Base-by-base conservation (phyloP, 768 basidiomycete genomes). In the Mrakia blollopis region DNA sequence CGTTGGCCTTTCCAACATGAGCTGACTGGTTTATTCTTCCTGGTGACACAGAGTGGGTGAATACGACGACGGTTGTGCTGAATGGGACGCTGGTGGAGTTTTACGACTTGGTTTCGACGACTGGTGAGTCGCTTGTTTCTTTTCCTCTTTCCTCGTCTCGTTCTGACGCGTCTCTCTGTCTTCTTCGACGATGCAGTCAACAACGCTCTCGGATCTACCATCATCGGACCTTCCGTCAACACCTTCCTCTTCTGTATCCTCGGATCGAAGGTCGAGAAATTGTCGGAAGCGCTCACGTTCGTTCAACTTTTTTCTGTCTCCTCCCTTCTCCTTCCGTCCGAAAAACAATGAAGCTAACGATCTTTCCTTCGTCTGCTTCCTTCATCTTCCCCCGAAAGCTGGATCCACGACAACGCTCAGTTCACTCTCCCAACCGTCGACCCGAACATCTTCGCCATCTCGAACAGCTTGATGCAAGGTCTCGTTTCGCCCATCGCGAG, bases 231-330 rank as follows among this genome's bases (percentile, higher is more conserved):
- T 3, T 93, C 94, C 0, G 88, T 92, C 16, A 91, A 92, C 80
- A 93, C 92, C 72, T 97, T 98, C 81, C 85, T 97, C 81, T 88
- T 86, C 81, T 98, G 96, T 82, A 87, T 98, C 81, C 88, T 98
- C 80, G 96, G 96, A n/a, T 87, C 88, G 78, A 98, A 98, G 83
- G 90, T 98, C 81, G 93, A 95, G 84, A 87, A 89, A 13, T 28
- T 72, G 9, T 28, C 28, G 7, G 52, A 72, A 37, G 50, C 35
- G 28, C 35, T 72, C 21, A 72, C 71, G 35, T 44, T 47, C 25
- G 67, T 69, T 41, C 28, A 23, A 0, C 37, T 28, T 28, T 41
- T 23, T 28, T 41, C 14, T 13, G 18, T 37, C 65, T 10, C 67
- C 37, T 68, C 28, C 0, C 14, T 35, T 25, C 57, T 9, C 47